Percentiles rank a stretch among this genome's conserved stretches.
Evolutionary conservation across 192 early-diverging fungal genomes (phyloP).

Genomic region (Diversispora epigaea): DNA sequence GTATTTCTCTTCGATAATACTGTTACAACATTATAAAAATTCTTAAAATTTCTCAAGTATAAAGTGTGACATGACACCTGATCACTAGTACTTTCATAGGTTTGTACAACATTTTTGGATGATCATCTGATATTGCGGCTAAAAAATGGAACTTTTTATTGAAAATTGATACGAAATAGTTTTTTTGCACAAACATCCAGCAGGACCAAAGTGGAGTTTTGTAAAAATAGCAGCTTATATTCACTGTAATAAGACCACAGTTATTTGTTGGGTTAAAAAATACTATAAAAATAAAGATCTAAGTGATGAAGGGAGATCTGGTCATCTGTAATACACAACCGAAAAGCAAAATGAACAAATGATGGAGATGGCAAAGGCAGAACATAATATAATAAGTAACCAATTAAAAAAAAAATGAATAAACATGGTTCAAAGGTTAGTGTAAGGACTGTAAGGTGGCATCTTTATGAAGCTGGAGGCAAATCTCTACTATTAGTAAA

Average conservation of each 20-base stretch:
- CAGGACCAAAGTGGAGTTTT: background rate
- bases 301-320: background rate
- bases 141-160: constrained; percentile 1
- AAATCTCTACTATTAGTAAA: too few species aligned
- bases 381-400: background rate
- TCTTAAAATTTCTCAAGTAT: too few species aligned
- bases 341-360: background rate
- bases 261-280: constrained; percentile 1
- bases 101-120: constrained; percentile 3
- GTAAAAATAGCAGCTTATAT: background rate
- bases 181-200: background rate
- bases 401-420: constrained; percentile 12
- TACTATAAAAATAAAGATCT: background rate
- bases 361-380: background rate
- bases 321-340: background rate
- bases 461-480: background rate
- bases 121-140: background rate
- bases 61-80: background rate
- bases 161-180: constrained; percentile 6
- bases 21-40: too few species aligned
- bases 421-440: background rate
- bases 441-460: background rate
- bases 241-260: background rate
- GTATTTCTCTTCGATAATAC: too few species aligned
- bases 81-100: constrained; percentile 1